Percentiles rank a stretch among this genome's conserved stretches.
Conservation (phyloP, 1,139 yeast genomes). For the Scheffersomyces lignicola region DNA sequence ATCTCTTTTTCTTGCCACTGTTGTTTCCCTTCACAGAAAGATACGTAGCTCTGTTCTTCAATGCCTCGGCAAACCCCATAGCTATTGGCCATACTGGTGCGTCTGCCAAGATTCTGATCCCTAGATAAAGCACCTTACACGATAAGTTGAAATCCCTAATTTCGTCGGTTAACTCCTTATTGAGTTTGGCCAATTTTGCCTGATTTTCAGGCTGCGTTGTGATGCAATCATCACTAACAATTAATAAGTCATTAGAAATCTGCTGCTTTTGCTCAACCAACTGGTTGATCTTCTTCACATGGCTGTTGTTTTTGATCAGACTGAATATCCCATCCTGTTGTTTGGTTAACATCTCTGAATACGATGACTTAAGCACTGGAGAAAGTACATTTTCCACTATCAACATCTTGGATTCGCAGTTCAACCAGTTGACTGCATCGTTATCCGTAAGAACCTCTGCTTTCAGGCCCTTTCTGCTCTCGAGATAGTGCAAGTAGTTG, state of each 20-base stretch:
- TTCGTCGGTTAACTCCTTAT: slow-evolving; percentile 32
- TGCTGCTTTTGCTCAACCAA: slow-evolving; percentile 12
- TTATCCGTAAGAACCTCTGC: slow-evolving; percentile 33
- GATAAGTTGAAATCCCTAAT: slow-evolving; percentile 48
- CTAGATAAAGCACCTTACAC: slow-evolving; percentile 58
- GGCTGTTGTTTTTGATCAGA: slow-evolving; percentile 9
- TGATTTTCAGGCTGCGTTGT: slow-evolving; percentile 3
- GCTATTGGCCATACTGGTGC: slow-evolving; percentile 86
- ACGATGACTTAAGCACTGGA: slow-evolving; percentile 30
- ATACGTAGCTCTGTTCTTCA: slow-evolving; percentile 62
- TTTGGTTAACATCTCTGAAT: slow-evolving; percentile 54
- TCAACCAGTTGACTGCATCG: slow-evolving; percentile 51
- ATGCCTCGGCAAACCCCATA: slow-evolving; percentile 71
- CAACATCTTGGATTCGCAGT: slow-evolving; percentile 50
- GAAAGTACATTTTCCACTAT: slow-evolving; percentile 53
- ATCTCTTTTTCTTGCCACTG: not conserved
- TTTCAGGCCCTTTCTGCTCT: slow-evolving; percentile 27
- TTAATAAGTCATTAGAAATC: slow-evolving; percentile 5
- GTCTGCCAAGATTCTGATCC: slow-evolving; percentile 72
- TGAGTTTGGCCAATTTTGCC: slow-evolving; percentile 8
- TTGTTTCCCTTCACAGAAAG: slow-evolving; percentile 10
- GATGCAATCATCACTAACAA: slow-evolving; percentile 1
- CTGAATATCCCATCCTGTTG: slow-evolving; percentile 59
- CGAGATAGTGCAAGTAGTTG: slow-evolving; percentile 58
- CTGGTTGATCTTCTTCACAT: slow-evolving; percentile 7